Evolutionary conservation across 768 basidiomycete genomes (phyloP), one percentile per base, ranked within the genome.

Genomic region (Lactarius deliciosus): DNA sequence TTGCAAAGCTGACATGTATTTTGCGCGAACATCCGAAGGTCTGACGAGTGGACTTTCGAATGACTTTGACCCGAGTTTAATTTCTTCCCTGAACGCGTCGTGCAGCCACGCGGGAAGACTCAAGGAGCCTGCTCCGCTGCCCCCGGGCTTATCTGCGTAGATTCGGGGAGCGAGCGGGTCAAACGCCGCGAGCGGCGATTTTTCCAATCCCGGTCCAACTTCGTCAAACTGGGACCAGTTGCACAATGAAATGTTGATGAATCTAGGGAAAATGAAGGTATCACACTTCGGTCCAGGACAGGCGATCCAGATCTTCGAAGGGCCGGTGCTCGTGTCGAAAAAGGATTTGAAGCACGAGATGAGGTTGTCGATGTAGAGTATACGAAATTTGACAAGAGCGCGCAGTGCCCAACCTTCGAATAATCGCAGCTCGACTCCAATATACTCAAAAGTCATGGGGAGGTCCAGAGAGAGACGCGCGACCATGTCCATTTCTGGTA

Each of bases 381-480:
- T 57, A 7, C 54, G 64, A 36, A 47, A 65, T 0, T 20, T 20
- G 32, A 28, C 41, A 15, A 61, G 60, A 16, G 55, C 54, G 5
- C 54, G 59, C 16, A 60, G 34, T 28, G 59, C 41, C 53, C 32
- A 47, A 10, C 53, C 59, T 30, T 64, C 57, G 9, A 59, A 40
- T 13, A 25, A 15, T 30, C 22, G 18, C 57, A 64, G 36, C 22
- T 38, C 47, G 8, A 34, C 22, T 30, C 57, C 45, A 18, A 59
- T 25, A 16, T 1, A 9, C 30, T 53, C 20, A 11, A 64, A 50
- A 13, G 64, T 58, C 45, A 64, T 36, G n/a, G 57, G 57, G 13
- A n/a, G 36, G 18, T 60, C 20, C 16, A 64, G 56, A 9, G 57
- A 58, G 18, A 32, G 47, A 30, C 45, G 30, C 0, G 57, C 64